A percentile compares a stretch with the other conserved stretches of the same genome.
These are phyloP conservation scores for Ustilago curta DNA, from an alignment of 1,284 basidiomycete species.

Conservation along the genomic window DNA sequence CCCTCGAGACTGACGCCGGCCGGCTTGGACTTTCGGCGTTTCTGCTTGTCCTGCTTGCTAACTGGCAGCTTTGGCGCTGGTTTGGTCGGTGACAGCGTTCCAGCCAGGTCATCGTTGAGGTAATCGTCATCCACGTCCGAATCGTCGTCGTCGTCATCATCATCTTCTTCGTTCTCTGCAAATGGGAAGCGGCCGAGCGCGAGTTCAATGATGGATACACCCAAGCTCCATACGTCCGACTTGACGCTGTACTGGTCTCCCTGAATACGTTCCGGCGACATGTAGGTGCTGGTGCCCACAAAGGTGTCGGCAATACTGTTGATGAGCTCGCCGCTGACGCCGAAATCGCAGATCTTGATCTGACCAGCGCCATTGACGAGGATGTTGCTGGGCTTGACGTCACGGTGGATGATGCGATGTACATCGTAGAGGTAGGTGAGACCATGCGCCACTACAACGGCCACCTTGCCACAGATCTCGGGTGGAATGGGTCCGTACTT, in stretches of 20 bases:
- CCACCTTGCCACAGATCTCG: slow-evolving; percentile 88
- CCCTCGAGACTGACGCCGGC: slow-evolving; percentile 89
- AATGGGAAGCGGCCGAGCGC: slow-evolving; percentile 94
- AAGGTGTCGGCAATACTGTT: slow-evolving; percentile 99
- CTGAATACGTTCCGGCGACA: slow-evolving; percentile 99
- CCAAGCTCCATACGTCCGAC: slow-evolving; percentile 96
- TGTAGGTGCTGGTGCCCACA: slow-evolving; percentile 97
- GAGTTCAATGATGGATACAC: slow-evolving; percentile 93
- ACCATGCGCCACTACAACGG: slow-evolving; percentile 90
- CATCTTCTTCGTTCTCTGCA: slow-evolving; percentile 53
- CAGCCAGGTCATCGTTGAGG: slow-evolving; percentile 49
- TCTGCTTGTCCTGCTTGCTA: slow-evolving; percentile 59
- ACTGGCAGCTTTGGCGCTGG: slow-evolving; percentile 19
- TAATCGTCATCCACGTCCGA: slow-evolving; percentile 32
- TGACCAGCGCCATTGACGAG: slow-evolving; percentile 91
- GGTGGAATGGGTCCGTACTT: slow-evolving; percentile 89
- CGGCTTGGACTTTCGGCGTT: slow-evolving; percentile 65
- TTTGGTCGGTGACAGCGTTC: slow-evolving; percentile 60
- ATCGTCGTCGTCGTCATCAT: slow-evolving; percentile 34
- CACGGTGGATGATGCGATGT: slow-evolving; percentile 98
- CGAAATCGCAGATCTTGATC: slow-evolving; percentile 99
- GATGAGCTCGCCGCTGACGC: slow-evolving; percentile 97
- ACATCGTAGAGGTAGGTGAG: slow-evolving; percentile 98
- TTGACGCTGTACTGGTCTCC: slow-evolving; percentile 97
- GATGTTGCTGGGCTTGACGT: slow-evolving; percentile 99